Percentiles rank a stretch among this genome's conserved stretches.
phyloP scores from a whole-genome alignment of 148 eudicot genomes.

The Vaccinium corymbosum region DNA sequence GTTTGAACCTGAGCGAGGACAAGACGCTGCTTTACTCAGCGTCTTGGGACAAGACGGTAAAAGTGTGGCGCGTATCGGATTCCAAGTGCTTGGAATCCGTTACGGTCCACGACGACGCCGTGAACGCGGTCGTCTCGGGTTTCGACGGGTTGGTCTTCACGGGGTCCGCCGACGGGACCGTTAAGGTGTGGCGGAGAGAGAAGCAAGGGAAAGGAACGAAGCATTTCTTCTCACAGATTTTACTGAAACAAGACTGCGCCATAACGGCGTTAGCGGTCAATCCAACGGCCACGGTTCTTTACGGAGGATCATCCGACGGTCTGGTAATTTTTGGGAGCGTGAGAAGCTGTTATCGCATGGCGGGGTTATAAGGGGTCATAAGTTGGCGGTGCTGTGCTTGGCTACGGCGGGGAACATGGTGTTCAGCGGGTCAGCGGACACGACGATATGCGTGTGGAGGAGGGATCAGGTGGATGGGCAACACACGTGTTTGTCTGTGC shows the following conservation, averaged over 20 bases:
- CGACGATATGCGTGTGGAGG: slow-evolving; percentile 69
- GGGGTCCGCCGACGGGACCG: slow-evolving; percentile 69
- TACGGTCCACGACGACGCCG: slow-evolving; percentile 66
- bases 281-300: slow-evolving; percentile 33
- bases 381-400: slow-evolving; percentile 60
- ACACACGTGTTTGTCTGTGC: slow-evolving; percentile 33
- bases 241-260: slow-evolving; percentile 69
- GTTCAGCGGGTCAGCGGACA: slow-evolving; percentile 72
- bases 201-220: slow-evolving; percentile 68
- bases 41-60: slow-evolving; percentile 65
- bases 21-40: slow-evolving; percentile 47
- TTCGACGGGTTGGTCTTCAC: slow-evolving; percentile 65
- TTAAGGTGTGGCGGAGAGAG: slow-evolving; percentile 69
- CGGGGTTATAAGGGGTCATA: slow-evolving; percentile 50
- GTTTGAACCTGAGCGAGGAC: slow-evolving; percentile 63
- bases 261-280: slow-evolving; percentile 60
- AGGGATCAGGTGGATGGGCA: slow-evolving; percentile 22
- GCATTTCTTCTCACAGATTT: slow-evolving; percentile 54
- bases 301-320: slow-evolving; percentile 70
- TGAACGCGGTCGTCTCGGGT: slow-evolving; percentile 61
- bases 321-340: slow-evolving; percentile 55
- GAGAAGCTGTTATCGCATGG: slow-evolving; percentile 29
- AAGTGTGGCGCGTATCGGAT: slow-evolving; percentile 57
- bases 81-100: slow-evolving; percentile 72
- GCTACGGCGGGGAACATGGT: slow-evolving; percentile 49